A percentile compares a stretch with the other conserved stretches of the same genome.
These are phyloP conservation scores for Butyriboletus loyo DNA, from an alignment of 768 basidiomycete species.

Conservation along the genomic window DNA sequence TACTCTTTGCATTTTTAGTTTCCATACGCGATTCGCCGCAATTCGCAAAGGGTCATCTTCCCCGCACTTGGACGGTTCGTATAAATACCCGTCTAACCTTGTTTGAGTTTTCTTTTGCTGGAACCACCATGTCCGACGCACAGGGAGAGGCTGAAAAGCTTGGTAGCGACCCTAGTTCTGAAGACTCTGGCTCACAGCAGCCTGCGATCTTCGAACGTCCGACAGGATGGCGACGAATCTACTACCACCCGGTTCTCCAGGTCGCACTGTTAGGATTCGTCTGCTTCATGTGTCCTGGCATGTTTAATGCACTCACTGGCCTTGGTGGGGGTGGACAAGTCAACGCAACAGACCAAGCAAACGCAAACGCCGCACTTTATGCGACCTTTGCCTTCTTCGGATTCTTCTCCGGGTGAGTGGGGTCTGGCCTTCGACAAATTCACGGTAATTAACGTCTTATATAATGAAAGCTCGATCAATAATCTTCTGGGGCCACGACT, in stretches of 20 bases:
- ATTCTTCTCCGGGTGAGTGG: slow-evolving; percentile 66
- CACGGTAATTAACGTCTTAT: not conserved
- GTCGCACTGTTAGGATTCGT: slow-evolving; percentile 64
- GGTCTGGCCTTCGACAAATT: not conserved
- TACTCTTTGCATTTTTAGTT: not conserved
- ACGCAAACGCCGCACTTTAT: slow-evolving; percentile 67
- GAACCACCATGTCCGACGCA: slow-evolving; percentile 20
- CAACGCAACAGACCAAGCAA: slow-evolving; percentile 59
- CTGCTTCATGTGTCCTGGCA: slow-evolving; percentile 56
- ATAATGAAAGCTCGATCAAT: slow-evolving; percentile 65
- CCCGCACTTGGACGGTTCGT: not conserved
- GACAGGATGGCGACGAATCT: slow-evolving; percentile 50
- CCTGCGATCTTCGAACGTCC: slow-evolving; percentile 43
- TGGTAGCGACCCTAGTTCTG: slow-evolving; percentile 11
- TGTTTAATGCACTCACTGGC: slow-evolving; percentile 79
- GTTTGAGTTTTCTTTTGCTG: not conserved
- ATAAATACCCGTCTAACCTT: not conserved
- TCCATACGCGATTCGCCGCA: not conserved
- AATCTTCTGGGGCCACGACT: slow-evolving; percentile 58
- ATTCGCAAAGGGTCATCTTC: not conserved
- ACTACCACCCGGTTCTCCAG: slow-evolving; percentile 46
- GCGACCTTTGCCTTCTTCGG: slow-evolving; percentile 56
- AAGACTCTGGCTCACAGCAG: slow-evolving; percentile 19
- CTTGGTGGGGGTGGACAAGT: slow-evolving; percentile 79
- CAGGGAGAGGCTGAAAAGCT: slow-evolving; percentile 18